Conservation (phyloP, 371 early-diverging fungal species). For the Homolaphlyctis polyrhiza region DNA sequence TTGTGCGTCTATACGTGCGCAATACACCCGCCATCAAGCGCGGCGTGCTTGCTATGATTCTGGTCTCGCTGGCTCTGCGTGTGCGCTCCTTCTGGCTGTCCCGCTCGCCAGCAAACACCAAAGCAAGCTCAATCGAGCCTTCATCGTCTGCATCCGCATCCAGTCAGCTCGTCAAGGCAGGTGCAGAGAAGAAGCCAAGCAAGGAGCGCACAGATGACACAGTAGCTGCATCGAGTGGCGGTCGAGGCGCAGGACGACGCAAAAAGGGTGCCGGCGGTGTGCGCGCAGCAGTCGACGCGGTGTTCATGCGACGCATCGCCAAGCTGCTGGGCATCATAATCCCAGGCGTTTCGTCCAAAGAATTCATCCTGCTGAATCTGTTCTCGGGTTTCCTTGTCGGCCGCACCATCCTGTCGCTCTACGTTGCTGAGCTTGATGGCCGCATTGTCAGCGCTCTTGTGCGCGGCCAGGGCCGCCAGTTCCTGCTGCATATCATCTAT, state of each 20-base stretch:
- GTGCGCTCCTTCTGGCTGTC: slow-evolving; percentile 1
- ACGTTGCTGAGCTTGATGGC: slow-evolving; percentile 82
- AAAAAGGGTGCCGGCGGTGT: neutral
- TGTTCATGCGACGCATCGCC: slow-evolving; percentile 29
- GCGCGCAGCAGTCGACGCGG: slow-evolving; percentile 36
- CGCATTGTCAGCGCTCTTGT: slow-evolving; percentile 86
- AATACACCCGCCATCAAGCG: slow-evolving; percentile 16
- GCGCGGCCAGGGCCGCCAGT: slow-evolving; percentile 38
- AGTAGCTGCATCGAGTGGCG: slow-evolving; percentile 64
- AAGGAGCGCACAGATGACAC: slow-evolving; percentile 61
- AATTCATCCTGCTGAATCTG: slow-evolving; percentile 69
- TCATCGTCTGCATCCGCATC: neutral
- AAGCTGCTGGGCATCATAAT: slow-evolving; percentile 35
- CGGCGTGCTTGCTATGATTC: slow-evolving; percentile 6
- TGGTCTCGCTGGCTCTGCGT: slow-evolving; percentile 11
- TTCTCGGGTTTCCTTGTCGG: slow-evolving; percentile 73
- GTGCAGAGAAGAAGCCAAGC: slow-evolving; percentile 15
- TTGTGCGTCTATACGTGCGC: slow-evolving; percentile 17
- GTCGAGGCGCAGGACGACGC: slow-evolving; percentile 68
- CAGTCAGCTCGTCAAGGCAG: slow-evolving; percentile 13
- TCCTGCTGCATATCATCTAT: slow-evolving; percentile 43
- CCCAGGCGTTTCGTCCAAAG: slow-evolving; percentile 73
- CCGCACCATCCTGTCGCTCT: slow-evolving; percentile 29
- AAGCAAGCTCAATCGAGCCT: neutral
- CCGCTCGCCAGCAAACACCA: neutral